Conservation (phyloP, 2,329 filamentous ascomycete species). For the Hypoxylon sp. region DNA sequence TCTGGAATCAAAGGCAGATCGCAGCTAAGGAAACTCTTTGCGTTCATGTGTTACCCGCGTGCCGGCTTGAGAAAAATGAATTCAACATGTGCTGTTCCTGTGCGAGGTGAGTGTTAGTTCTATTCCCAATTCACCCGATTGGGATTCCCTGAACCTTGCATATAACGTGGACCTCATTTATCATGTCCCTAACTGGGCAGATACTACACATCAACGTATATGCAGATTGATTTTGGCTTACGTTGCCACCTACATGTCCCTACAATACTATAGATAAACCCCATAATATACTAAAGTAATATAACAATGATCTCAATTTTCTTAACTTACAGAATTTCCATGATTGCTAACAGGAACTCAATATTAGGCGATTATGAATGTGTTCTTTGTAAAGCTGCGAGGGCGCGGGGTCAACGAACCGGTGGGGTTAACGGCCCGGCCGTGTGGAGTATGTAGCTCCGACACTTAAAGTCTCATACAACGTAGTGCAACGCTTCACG, state of each 20-base stretch:
- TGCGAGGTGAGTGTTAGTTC: conserved; percentile 12
- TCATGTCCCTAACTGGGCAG: neutral
- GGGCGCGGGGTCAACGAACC: conserved; percentile 26
- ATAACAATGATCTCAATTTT: conserved; percentile 1
- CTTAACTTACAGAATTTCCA: neutral
- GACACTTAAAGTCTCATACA: conserved; percentile 24
- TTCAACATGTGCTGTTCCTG: conserved; percentile 11
- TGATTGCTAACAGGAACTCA: neutral
- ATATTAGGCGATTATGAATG: conserved; percentile 26
- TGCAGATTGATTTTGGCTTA: conserved; percentile 5
- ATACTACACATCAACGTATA: neutral
- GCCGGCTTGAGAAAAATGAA: conserved; percentile 17
- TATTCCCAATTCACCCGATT: conserved; percentile 27
- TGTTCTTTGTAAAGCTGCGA: conserved; percentile 19
- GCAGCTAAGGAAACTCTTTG: conserved; percentile 17
- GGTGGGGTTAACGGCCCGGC: conserved; percentile 21
- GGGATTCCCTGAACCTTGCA: neutral
- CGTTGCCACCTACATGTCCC: neutral
- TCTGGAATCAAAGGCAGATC: neutral
- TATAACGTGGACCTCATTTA: conserved; percentile 10
- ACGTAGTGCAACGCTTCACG: conserved; percentile 6
- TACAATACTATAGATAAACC: neutral
- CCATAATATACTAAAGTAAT: conserved; percentile 11
- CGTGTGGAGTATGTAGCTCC: conserved; percentile 38
- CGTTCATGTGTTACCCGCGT: conserved; percentile 29